Percentiles rank a stretch among this genome's conserved stretches.
These are phyloP conservation scores for Triticum turgidum DNA, from an alignment of 176 grass and related monocot genomes.

Conservation along the genomic window DNA sequence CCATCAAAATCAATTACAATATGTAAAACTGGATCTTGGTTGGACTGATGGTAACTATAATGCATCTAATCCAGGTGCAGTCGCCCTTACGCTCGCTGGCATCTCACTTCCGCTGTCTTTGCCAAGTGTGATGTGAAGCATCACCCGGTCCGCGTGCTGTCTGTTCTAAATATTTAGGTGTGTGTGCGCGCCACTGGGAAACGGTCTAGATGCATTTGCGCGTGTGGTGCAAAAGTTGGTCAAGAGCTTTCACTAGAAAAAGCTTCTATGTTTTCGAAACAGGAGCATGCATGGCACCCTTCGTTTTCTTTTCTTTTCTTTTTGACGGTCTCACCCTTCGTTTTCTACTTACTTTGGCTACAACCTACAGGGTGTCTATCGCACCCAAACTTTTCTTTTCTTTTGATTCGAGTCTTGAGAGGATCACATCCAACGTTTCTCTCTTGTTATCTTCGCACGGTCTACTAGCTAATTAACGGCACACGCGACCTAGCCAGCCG, in stretches of 20 bases:
- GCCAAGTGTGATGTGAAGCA: neutral
- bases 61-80: neutral
- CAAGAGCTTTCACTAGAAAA: neutral
- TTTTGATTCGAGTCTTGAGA: too few species aligned
- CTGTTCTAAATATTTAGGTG: neutral
- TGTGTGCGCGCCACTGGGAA: neutral
- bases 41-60: neutral
- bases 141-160: neutral
- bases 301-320: conserved; percentile 16
- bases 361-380: too few species aligned
- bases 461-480: too few species aligned
- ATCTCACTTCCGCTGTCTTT: neutral
- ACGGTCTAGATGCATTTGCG: conserved; percentile 1
- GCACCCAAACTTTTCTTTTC: neutral
- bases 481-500: too few species aligned
- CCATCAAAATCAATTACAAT: neutral
- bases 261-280: neutral
- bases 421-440: too few species aligned
- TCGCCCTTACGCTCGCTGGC: neutral
- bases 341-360: neutral
- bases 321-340: neutral
- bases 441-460: too few species aligned
- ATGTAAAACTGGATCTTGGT: neutral
- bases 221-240: neutral
- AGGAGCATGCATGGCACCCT: neutral